phyloP scores from a whole-genome alignment of 1,139 yeast genomes.

The Saccharomyces hybrid region DNA sequence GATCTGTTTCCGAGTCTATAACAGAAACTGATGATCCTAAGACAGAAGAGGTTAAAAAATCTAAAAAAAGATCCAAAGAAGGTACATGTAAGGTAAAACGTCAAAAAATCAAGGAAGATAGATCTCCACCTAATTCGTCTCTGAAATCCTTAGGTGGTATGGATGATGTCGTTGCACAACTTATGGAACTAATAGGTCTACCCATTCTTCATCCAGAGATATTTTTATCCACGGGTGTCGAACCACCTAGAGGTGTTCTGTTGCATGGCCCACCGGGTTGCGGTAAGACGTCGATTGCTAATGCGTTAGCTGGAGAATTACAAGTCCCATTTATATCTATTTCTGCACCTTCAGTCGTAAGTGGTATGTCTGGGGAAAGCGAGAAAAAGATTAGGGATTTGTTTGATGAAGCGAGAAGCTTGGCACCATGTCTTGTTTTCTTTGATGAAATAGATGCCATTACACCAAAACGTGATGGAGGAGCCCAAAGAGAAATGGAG shows the following conservation, averaged over 20 bases:
- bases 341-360: constrained; percentile 93
- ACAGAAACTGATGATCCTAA: constrained; percentile 13
- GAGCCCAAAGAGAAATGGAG: constrained; percentile 98
- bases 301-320: constrained; percentile 90
- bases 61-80: constrained; percentile 30
- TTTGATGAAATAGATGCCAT: constrained; percentile 97
- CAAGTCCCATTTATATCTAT: constrained; percentile 87
- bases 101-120: constrained; percentile 40
- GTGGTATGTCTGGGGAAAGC: constrained; percentile 99
- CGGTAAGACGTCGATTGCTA: constrained; percentile 94
- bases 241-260: constrained; percentile 93
- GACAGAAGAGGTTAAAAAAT: constrained; percentile 16
- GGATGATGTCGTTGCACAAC: constrained; percentile 70
- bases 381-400: constrained; percentile 89
- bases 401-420: constrained; percentile 80
- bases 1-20: constrained; percentile 10
- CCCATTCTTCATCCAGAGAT: constrained; percentile 93
- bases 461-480: constrained; percentile 90
- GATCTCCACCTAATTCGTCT: constrained; percentile 62
- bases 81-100: constrained; percentile 28
- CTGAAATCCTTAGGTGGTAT: constrained; percentile 83
- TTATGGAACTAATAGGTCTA: constrained; percentile 83
- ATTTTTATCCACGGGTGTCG: constrained; percentile 78
- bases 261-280: constrained; percentile 99
- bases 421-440: constrained; percentile 89